These are phyloP conservation scores for Lindgomyces ingoldianus DNA, from an alignment of 495 filamentous ascomycete species.

Conservation along the genomic window DNA sequence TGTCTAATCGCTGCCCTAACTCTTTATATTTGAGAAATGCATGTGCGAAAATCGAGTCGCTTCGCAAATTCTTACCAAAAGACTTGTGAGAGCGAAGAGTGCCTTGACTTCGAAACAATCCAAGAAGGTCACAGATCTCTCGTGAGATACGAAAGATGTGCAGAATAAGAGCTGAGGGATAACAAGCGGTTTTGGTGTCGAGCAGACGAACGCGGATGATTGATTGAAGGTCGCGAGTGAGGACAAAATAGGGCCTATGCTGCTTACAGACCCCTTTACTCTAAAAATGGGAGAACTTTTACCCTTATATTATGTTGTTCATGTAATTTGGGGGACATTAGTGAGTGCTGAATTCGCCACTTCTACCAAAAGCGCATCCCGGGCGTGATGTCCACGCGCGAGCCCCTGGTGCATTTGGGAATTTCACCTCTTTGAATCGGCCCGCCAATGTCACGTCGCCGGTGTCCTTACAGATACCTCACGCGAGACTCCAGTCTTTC, in stretches of 20 bases:
- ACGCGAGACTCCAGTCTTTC: constrained; percentile 74
- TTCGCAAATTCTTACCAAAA: constrained; percentile 17
- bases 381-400: constrained; percentile 89
- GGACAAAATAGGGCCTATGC: constrained; percentile 64
- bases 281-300: constrained; percentile 69
- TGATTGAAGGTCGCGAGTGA: constrained; percentile 69
- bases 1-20: no score
- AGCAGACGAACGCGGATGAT: constrained; percentile 71
- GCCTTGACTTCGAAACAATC: constrained; percentile 3
- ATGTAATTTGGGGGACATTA: no score
- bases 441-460: constrained; percentile 69
- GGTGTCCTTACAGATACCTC: constrained; percentile 77
- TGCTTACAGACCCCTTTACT: constrained; percentile 81
- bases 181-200: constrained; percentile 79
- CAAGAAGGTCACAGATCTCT: constrained; percentile 38
- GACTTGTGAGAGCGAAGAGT: constrained; percentile 16
- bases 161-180: constrained; percentile 50
- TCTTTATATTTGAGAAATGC: no score
- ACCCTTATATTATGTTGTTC: no score
- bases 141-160: constrained; percentile 40
- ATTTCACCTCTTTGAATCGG: constrained; percentile 73
- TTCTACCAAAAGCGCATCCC: constrained; percentile 90
- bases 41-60: constrained; percentile 12
- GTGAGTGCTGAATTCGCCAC: constrained; percentile 58
- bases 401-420: constrained; percentile 80